phyloP scores from a whole-genome alignment of 345 rosid species.

The Brassica nigra region DNA sequence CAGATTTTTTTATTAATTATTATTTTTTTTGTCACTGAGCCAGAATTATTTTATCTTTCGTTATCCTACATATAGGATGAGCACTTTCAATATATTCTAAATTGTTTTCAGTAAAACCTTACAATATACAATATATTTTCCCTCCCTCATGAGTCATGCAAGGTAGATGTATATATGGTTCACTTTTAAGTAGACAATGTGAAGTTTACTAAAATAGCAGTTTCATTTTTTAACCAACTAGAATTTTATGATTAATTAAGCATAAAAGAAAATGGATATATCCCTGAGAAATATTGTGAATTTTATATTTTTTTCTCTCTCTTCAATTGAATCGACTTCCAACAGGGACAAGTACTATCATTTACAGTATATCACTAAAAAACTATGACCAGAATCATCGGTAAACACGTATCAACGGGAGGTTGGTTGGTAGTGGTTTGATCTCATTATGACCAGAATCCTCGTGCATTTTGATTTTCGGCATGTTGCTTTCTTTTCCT shows the following conservation, averaged over 20 bases:
- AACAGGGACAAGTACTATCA: not conserved
- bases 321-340: not conserved
- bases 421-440: constrained; percentile 19
- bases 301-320: not conserved
- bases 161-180: not conserved
- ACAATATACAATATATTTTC: not conserved
- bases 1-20: no score
- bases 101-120: not conserved
- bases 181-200: not conserved
- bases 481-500: not conserved
- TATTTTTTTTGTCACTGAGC: not conserved
- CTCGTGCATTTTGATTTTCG: not conserved
- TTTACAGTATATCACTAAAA: not conserved
- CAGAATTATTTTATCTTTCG: not conserved
- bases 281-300: not conserved
- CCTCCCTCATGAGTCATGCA: not conserved
- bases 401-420: not conserved
- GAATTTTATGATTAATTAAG: not conserved
- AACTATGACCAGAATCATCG: not conserved
- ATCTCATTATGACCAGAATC: not conserved
- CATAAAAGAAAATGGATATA: not conserved
- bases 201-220: not conserved
- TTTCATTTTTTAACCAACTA: not conserved
- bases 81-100: not conserved
- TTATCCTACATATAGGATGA: not conserved